Percentiles rank a stretch among this genome's conserved stretches.
Evolutionary conservation across 2,329 filamentous ascomycete genomes (phyloP).

Genomic region (Ophiocordyceps sinensis): DNA sequence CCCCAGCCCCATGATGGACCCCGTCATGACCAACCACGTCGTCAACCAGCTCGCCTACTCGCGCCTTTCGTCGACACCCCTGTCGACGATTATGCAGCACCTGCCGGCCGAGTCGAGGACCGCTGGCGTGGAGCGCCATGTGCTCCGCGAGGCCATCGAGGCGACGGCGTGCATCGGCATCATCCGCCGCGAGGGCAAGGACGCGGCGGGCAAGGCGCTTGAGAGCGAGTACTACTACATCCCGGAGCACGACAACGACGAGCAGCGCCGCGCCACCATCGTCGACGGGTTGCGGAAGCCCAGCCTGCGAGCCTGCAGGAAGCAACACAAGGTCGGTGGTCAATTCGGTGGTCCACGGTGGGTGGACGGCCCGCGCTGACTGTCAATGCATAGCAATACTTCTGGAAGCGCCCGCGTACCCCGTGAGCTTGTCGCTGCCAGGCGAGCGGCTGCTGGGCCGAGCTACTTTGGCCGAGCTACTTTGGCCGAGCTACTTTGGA

Average conservation of each 20-base stretch:
- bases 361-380: not conserved
- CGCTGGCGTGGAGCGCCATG: conserved; percentile 42
- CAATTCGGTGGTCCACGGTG: no score
- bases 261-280: conserved; percentile 64
- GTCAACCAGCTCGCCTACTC: conserved; percentile 94
- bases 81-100: conserved; percentile 79
- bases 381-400: conserved; percentile 44
- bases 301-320: conserved; percentile 76
- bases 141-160: conserved; percentile 60
- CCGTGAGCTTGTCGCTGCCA: conserved; percentile 25
- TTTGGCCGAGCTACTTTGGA: not conserved
- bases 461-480: not conserved
- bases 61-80: conserved; percentile 75
- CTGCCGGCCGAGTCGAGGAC: conserved; percentile 54
- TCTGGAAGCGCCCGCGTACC: conserved; percentile 50
- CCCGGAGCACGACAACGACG: conserved; percentile 71
- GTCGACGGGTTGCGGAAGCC: conserved; percentile 79
- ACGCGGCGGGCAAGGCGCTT: conserved; percentile 81
- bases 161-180: conserved; percentile 68
- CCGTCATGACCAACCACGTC: conserved; percentile 62
- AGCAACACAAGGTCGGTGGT: conserved; percentile 81
- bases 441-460: conserved; percentile 7
- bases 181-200: conserved; percentile 82
- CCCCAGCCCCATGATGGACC: conserved; percentile 14
- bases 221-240: conserved; percentile 98